Conservation (phyloP, 2,329 filamentous ascomycete species). For the Colletotrichum truncatum region DNA sequence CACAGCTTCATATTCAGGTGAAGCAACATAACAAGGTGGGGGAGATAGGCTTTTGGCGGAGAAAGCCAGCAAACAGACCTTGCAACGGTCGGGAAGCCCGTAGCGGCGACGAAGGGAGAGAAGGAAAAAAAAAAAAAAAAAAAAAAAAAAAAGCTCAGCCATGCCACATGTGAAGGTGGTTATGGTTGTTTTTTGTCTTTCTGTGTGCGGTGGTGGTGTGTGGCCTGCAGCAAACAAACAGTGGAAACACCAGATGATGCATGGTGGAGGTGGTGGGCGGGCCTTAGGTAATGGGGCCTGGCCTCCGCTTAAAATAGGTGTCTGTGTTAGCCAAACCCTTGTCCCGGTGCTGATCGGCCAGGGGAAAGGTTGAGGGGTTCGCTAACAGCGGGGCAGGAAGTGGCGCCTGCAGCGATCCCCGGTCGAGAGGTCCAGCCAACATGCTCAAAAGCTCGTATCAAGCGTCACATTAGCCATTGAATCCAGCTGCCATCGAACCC, state of each 20-base stretch:
- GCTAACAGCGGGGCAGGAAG: slow-evolving; percentile 19
- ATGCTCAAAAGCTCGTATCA: slow-evolving; percentile 10
- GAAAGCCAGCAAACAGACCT: background rate
- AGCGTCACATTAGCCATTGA: too few species aligned
- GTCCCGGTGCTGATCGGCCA: slow-evolving; percentile 20
- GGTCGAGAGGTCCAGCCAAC: slow-evolving; percentile 2
- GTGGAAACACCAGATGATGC: background rate
- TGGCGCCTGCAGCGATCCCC: slow-evolving; percentile 22
- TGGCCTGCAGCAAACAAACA: slow-evolving; percentile 11
- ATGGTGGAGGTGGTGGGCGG: too few species aligned
- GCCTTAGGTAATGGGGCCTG: background rate
- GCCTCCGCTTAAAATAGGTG: slow-evolving; percentile 7
- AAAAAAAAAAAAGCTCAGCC: too few species aligned
- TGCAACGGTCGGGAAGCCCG: background rate
- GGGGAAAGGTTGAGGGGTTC: background rate
- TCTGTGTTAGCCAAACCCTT: slow-evolving; percentile 3
- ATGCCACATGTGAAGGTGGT: too few species aligned
- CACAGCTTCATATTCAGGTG: slow-evolving; percentile 29
- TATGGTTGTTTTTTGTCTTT: background rate
- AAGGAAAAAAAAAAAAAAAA: too few species aligned
- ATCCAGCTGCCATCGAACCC: too few species aligned
- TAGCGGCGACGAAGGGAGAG: too few species aligned
- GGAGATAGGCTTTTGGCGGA: background rate
- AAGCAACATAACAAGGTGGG: background rate
- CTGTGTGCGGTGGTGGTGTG: too few species aligned